phyloP scores from a whole-genome alignment of 306 rosid species.

The Lotus japonicus region DNA sequence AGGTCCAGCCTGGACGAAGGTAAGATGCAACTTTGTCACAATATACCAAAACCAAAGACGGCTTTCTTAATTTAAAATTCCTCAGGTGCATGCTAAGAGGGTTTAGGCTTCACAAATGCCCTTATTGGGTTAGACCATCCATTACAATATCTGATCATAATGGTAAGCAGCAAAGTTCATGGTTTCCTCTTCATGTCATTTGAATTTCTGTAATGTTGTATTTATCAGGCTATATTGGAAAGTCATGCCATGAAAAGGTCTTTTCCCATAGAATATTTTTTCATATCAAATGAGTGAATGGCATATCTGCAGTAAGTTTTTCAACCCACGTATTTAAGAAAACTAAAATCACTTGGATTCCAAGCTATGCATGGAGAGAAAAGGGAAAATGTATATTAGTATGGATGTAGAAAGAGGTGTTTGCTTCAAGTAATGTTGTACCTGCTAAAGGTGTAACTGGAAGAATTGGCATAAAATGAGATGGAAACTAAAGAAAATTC shows the following conservation, averaged over 20 bases:
- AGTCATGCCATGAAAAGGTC: background rate
- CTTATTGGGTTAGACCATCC: constrained; percentile 84
- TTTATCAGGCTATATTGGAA: background rate
- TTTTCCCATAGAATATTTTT: background rate
- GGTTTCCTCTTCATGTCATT: background rate
- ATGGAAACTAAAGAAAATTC: constrained; percentile 2
- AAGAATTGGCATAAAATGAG: background rate
- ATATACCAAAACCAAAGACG: constrained; percentile 3
- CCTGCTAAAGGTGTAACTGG: background rate
- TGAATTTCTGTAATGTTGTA: constrained; percentile 3
- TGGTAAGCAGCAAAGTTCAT: constrained; percentile 33
- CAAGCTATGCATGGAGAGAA: background rate
- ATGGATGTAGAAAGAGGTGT: background rate
- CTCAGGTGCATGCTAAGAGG: constrained; percentile 95
- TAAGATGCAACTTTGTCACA: constrained; percentile 26
- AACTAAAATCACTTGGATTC: background rate
- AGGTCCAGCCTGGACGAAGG: constrained; percentile 77
- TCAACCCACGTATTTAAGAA: background rate
- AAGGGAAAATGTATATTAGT: background rate
- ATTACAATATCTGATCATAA: constrained; percentile 76
- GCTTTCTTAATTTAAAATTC: constrained; percentile 26
- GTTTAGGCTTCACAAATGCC: constrained; percentile 87
- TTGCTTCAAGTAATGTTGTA: background rate
- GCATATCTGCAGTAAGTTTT: background rate
- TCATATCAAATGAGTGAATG: background rate